phyloP scores from a whole-genome alignment of 108 stramenopile species.

The Phaeodactylum tricornutum region DNA sequence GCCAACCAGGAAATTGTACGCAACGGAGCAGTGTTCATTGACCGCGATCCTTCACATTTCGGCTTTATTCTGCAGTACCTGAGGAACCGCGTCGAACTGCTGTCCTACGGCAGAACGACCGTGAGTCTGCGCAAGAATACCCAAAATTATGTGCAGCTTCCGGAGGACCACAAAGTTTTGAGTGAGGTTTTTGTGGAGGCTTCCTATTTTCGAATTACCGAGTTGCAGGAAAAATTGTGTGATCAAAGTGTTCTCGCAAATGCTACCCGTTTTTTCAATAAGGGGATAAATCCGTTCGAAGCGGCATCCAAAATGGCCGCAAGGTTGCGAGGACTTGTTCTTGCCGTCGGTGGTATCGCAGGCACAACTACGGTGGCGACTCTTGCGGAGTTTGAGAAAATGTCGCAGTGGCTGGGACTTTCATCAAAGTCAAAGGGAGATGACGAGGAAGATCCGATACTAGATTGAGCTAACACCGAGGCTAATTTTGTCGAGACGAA shows the following conservation, averaged over 20 bases:
- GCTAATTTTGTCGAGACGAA: no score
- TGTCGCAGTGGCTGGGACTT: no score
- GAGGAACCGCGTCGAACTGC: conserved; percentile 34
- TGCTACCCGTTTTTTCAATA: conserved; percentile 18
- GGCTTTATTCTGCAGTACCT: conserved; percentile 34
- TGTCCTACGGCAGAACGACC: conserved; percentile 2
- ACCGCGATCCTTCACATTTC: conserved; percentile 49
- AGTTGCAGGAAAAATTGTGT: conserved; percentile 24
- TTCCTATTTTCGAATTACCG: conserved; percentile 33
- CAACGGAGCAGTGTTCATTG: conserved; percentile 36
- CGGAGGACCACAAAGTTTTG: conserved; percentile 22
- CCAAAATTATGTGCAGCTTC: conserved; percentile 23
- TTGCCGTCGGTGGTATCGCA: conserved; percentile 4
- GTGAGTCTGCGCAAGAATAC: conserved; percentile 1
- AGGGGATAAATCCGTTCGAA: conserved; percentile 24
- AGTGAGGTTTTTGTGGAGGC: conserved; percentile 43
- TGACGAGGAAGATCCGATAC: no score
- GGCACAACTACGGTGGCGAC: no score
- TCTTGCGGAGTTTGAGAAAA: no score
- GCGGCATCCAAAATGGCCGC: conserved; percentile 5
- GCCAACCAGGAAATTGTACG: conserved; percentile 25
- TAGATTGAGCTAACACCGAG: no score
- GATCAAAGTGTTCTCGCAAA: conserved; percentile 8
- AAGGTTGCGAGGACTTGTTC: neutral
- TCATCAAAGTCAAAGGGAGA: no score